Evolutionary conservation across 495 filamentous ascomycete species (phyloP).

Genomic region (Podospora anserina): DNA sequence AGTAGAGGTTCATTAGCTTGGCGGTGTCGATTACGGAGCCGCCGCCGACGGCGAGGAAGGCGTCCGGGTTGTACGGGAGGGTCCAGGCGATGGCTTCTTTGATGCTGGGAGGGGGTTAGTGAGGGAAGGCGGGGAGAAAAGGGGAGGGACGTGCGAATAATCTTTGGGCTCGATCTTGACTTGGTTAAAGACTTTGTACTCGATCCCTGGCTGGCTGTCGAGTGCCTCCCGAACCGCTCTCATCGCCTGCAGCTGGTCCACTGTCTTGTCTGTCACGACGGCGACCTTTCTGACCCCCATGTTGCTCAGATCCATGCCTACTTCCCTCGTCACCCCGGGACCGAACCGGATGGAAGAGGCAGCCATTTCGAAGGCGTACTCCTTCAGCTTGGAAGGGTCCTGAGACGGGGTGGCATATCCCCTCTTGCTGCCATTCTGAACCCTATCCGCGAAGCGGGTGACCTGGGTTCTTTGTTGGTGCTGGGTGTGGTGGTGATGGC

Average conservation of each 20-base stretch:
- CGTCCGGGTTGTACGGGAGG: slow-evolving; percentile 75
- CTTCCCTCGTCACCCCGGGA: slow-evolving; percentile 87
- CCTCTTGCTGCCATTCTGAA: slow-evolving; percentile 26
- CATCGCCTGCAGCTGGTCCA: slow-evolving; percentile 79
- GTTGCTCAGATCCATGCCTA: slow-evolving; percentile 98
- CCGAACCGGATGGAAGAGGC: slow-evolving; percentile 92
- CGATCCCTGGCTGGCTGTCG: slow-evolving; percentile 52
- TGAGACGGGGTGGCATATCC: slow-evolving; percentile 63
- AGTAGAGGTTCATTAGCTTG: slow-evolving; percentile 97
- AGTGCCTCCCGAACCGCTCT: slow-evolving; percentile 75
- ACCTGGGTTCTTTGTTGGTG: slow-evolving; percentile 44
- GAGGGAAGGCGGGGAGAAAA: not conserved
- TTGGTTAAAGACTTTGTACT: slow-evolving; percentile 75
- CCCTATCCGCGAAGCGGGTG: slow-evolving; percentile 28
- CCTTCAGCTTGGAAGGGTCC: slow-evolving; percentile 70
- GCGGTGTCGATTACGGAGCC: slow-evolving; percentile 94
- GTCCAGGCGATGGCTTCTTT: slow-evolving; percentile 83
- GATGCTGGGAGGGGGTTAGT: slow-evolving; percentile 50
- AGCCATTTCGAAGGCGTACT: slow-evolving; percentile 98
- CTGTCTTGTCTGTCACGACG: slow-evolving; percentile 83
- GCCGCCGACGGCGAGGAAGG: slow-evolving; percentile 87
- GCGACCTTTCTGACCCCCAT: slow-evolving; percentile 81
- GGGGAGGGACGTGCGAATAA: slow-evolving; percentile 58
- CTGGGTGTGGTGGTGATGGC: slow-evolving; percentile 61
- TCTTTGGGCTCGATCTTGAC: slow-evolving; percentile 89